Conservation (phyloP, 2,329 filamentous ascomycete species). For the Stagonosporopsis rhizophila region DNA sequence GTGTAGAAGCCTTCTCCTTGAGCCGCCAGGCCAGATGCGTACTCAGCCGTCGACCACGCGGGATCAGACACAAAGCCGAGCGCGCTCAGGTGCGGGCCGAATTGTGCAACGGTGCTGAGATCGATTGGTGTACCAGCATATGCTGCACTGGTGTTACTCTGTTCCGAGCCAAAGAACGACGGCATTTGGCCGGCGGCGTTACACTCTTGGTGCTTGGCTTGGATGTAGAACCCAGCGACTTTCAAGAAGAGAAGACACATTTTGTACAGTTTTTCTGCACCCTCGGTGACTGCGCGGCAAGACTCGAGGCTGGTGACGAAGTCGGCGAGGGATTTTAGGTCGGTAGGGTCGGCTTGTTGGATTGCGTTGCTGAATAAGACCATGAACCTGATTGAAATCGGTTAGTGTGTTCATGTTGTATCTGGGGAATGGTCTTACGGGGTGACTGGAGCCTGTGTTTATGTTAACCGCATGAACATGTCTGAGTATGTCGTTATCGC, state of each 20-base stretch:
- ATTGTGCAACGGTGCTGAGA: neutral
- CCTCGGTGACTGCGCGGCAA: neutral
- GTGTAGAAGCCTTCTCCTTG: neutral
- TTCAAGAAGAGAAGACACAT: conserved; percentile 1
- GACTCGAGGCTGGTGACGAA: neutral
- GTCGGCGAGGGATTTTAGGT: neutral
- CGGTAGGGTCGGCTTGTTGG: neutral
- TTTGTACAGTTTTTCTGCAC: neutral
- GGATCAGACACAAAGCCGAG: neutral
- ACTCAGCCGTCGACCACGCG: neutral
- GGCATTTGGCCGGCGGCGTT: neutral
- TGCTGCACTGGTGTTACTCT: no score
- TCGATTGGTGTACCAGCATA: neutral
- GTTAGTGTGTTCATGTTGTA: neutral
- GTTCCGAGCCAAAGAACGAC: neutral
- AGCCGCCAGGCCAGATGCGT: neutral
- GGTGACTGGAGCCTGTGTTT: neutral
- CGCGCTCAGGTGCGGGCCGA: neutral
- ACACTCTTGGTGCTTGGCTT: neutral
- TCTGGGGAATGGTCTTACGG: neutral
- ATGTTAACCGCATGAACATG: neutral
- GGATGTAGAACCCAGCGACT: neutral
- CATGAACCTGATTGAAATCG: neutral
- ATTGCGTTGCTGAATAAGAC: neutral
- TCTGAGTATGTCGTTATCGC: neutral